phyloP scores from a whole-genome alignment of 169 alveolate species.

The Eimeria sp. region DNA sequence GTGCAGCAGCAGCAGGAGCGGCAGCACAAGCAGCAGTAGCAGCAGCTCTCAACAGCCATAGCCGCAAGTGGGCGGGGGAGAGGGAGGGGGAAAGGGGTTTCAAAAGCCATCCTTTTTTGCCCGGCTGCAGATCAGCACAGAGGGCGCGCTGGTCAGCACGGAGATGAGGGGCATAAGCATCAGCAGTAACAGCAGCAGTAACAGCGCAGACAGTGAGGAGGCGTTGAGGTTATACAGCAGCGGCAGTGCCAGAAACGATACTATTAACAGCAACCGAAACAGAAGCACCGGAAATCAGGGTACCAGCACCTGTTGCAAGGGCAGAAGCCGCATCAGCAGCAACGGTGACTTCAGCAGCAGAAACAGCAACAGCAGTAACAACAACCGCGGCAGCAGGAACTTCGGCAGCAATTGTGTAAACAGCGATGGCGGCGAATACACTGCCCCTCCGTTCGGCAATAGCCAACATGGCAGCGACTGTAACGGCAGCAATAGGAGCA shows the following conservation, averaged over 20 bases:
- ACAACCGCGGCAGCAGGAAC: slow-evolving; percentile 2
- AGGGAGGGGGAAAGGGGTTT: too few relatives aligned
- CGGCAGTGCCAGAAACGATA: not conserved
- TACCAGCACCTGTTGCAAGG: not conserved
- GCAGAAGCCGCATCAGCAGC: not conserved
- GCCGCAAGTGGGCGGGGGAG: not conserved
- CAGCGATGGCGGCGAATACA: not conserved
- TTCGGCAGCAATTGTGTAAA: not conserved
- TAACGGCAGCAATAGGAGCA: not conserved
- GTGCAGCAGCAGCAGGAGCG: not conserved
- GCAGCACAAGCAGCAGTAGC: not conserved
- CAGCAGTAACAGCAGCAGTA: slow-evolving; percentile 3
- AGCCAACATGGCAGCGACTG: not conserved
- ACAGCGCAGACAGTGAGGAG: not conserved
- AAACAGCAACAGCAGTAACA: not conserved
- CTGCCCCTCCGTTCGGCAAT: not conserved
- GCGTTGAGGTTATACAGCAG: not conserved
- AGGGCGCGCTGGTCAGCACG: not conserved
- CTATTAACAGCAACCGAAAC: not conserved
- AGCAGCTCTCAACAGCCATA: not conserved
- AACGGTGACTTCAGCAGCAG: not conserved
- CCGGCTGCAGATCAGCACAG: not conserved
- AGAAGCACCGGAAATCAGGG: not conserved
- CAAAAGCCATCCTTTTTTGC: not conserved
- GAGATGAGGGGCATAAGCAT: not conserved